These are phyloP conservation scores for Chenopodium suecicum DNA, from an alignment of 148 eudicot genomes.

Conservation along the genomic window DNA sequence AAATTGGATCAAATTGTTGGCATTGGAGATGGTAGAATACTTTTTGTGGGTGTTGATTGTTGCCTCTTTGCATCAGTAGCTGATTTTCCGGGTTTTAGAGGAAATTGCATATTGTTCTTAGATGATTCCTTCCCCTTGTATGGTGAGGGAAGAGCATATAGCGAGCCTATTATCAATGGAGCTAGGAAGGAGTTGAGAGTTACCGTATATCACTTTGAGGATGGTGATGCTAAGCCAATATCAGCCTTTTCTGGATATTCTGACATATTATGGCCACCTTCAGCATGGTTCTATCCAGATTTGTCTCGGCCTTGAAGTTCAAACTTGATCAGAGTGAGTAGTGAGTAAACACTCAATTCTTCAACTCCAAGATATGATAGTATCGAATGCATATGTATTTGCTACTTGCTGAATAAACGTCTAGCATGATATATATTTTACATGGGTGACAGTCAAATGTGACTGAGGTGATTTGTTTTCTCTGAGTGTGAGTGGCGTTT, in stretches of 20 bases:
- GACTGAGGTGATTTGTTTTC: background rate
- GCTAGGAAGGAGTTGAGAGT: background rate
- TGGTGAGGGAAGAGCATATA: background rate
- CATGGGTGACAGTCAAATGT: background rate
- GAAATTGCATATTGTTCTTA: slow-evolving; percentile 6
- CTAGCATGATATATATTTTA: no score
- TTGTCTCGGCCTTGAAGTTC: background rate
- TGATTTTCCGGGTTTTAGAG: background rate
- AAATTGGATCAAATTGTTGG: slow-evolving; percentile 3
- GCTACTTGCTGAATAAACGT: background rate
- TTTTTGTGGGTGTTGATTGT: slow-evolving; percentile 14
- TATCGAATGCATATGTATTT: background rate
- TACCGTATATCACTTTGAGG: slow-evolving; percentile 1
- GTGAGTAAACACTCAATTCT: background rate
- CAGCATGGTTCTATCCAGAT: slow-evolving; percentile 1
- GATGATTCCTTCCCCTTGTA: background rate
- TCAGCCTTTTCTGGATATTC: slow-evolving; percentile 15
- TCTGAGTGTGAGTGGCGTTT: background rate
- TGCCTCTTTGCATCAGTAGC: slow-evolving; percentile 6
- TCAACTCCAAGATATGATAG: background rate
- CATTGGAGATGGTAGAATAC: slow-evolving; percentile 1
- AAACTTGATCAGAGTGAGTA: no score
- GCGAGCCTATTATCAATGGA: background rate
- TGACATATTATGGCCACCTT: slow-evolving; percentile 20
- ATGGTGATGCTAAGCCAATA: slow-evolving; percentile 2